Evolutionary conservation across 176 grass and related monocot species (phyloP), one percentile per base, ranked within the genome.

Genomic region (Juncus effusus): DNA sequence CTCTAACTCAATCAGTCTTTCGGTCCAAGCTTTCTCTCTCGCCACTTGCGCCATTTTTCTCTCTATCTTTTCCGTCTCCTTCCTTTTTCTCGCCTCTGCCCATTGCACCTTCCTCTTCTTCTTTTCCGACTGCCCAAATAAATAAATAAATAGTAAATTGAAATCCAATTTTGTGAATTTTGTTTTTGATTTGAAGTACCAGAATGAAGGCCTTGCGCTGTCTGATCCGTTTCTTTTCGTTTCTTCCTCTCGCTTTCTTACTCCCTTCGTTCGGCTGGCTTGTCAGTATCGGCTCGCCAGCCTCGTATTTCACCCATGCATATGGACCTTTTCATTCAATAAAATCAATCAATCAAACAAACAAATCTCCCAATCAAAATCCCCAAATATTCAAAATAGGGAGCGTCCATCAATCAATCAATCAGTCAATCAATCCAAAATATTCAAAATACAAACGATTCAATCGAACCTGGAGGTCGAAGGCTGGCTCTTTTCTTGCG

Each of bases 11-110:
- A 77, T 61, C 82, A 93, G 80, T 69, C 94, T 89, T 69, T 85
- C 78, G 0, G 40, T 80, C 94, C 94, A 99, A 58, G 72, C 85
- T 52, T 87, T 85, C 2, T 93, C 88, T 79, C 94, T 93, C 56
- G 88, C 94, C 73, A 99, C 94, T 42, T 89, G 80, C 70, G 94
- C 88, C 85, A 99, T 99, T 72, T 99, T 93, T 61, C 89, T 90
- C 52, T 86, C 88, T 55, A 87, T 93, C 42, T 74, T 84, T 28
- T 88, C 75, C 38, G 80, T 77, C 36, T 99, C 83, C 81, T 86
- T 93, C 61, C 78, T 84, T 75, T 93, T 93, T 60, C 82, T 82
- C 50, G 80, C 75, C 59, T 73, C 94, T 52, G 94, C 90, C 59
- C 76, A 86, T 49, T 99, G 88, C 67, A 80, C 78, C 81, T 84